Evolutionary conservation across 345 rosid genomes (phyloP).

Genomic region (Gossypium sturtianum): DNA sequence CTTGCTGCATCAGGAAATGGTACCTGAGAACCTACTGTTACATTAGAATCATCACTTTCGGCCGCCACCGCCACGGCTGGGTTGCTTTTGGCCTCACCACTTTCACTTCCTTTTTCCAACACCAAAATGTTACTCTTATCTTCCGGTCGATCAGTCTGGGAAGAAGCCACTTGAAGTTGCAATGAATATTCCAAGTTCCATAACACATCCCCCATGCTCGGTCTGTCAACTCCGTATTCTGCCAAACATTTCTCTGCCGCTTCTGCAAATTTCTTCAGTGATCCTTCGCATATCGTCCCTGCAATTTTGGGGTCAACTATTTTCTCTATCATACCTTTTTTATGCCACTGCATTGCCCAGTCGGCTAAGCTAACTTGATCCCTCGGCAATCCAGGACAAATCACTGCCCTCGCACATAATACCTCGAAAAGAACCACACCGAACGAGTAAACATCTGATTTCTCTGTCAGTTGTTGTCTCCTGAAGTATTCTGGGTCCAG

Average conservation of each 20-base stretch:
- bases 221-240: constrained; percentile 76
- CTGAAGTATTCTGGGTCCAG: constrained; percentile 84
- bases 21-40: constrained; percentile 19
- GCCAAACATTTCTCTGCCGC: constrained; percentile 86
- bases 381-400: constrained; percentile 54
- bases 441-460: constrained; percentile 86
- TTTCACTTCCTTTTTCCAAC: constrained; percentile 12
- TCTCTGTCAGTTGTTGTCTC: constrained; percentile 75
- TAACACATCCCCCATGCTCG: constrained; percentile 79
- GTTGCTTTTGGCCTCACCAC: not conserved
- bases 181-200: constrained; percentile 82
- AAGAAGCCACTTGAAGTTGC: constrained; percentile 68
- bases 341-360: constrained; percentile 70
- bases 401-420: constrained; percentile 68
- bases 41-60: constrained; percentile 12
- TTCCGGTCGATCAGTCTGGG: constrained; percentile 31
- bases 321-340: constrained; percentile 51
- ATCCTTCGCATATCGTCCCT: constrained; percentile 40
- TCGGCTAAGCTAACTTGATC: constrained; percentile 77
- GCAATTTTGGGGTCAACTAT: constrained; percentile 55
- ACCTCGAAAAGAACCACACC: constrained; percentile 89
- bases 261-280: constrained; percentile 58
- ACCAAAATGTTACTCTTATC: constrained; percentile 30
- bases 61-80: no score
- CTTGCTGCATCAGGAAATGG: constrained; percentile 1